Percentiles rank a stretch among this genome's conserved stretches.
Conservation (phyloP, 306 rosid species). For the Cicer yamashitae region DNA sequence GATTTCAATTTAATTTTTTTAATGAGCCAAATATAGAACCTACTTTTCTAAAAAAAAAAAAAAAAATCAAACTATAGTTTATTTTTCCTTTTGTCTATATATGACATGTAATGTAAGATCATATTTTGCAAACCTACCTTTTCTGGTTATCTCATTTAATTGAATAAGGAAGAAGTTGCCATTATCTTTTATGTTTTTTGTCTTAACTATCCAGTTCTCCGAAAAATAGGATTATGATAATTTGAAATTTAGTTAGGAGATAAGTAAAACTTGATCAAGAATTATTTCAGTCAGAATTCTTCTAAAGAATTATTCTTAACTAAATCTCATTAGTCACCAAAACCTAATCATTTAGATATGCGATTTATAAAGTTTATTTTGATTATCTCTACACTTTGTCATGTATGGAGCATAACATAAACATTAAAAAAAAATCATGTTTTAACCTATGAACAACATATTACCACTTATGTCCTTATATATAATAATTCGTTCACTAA, state of each 20-base stretch:
- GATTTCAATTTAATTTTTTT: conserved; percentile 38
- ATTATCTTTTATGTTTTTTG: not conserved
- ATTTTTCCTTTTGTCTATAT: conserved; percentile 34
- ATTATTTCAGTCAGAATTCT: too few relatives aligned
- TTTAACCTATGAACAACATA: too few relatives aligned
- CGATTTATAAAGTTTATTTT: not conserved
- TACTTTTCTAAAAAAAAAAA: conserved; percentile 19
- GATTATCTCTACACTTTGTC: not conserved
- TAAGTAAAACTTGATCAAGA: too few relatives aligned
- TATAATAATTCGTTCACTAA: too few relatives aligned
- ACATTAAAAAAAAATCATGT: too few relatives aligned
- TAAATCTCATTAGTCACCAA: too few relatives aligned
- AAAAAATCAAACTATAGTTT: conserved; percentile 34
- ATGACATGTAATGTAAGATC: conserved; percentile 49
- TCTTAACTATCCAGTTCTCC: too few relatives aligned
- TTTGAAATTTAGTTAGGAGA: too few relatives aligned
- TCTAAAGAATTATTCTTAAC: too few relatives aligned
- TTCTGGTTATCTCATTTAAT: conserved; percentile 26
- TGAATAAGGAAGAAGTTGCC: conserved; percentile 48
- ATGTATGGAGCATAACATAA: not conserved
- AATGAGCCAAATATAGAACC: conserved; percentile 26
- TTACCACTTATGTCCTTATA: too few relatives aligned
- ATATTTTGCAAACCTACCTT: conserved; percentile 24
- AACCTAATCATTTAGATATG: not conserved
- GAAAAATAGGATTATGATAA: too few relatives aligned